Evolutionary conservation across 495 filamentous ascomycete genomes (phyloP), one percentile per base, ranked within the genome.

Genomic region (Talaromyces borbonicus): DNA sequence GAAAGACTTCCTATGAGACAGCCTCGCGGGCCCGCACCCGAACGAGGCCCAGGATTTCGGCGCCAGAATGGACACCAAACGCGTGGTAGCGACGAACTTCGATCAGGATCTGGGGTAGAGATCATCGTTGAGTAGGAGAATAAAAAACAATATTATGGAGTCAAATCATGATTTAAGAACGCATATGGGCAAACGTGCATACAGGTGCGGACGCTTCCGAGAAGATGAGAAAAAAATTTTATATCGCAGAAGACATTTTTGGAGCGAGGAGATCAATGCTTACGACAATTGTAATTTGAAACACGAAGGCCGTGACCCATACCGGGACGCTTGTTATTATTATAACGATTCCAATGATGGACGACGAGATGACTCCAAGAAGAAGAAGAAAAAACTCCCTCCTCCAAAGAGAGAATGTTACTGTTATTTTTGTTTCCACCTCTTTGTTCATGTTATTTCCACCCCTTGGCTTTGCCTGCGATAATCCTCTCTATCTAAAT

Each of bases 41-140:
- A 94, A 50, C 88, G 89, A 66, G 79, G 77, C 35, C 64, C 79
- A 46, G 87, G 85, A 12, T 94, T 93, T 56, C 71, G 73, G 52
- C 78, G 86, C 49, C 76, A 81, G 52, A 89, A 87, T 60, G 88
- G 88, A 50, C 89, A 95, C 62, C 77, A 80, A 56, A 73, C 80
- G 41, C 79, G 84, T 43, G 80, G 85, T 48, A 92, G 87, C 64
- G 89, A 90, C 73, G 82, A 85, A 56, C 66, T 84, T 38, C 74
- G 72, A 47, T 67, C 71, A 46, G 74, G 69, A 50, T 76, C 72
- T 40, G 71, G 72, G 30, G 75, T 73, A 47, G 72, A 74, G 48
- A 76, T 76, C 56, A 76, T 76, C 48, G 72, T 76, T 54, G 72
- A 76, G 63, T 74, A 71, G 35, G 35, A 38, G n/a, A n/a, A n/a